Percentiles rank a stretch among this genome's conserved stretches.
phyloP scores from a whole-genome alignment of 768 basidiomycete genomes.

The Xerocomellus chrysenteron region DNA sequence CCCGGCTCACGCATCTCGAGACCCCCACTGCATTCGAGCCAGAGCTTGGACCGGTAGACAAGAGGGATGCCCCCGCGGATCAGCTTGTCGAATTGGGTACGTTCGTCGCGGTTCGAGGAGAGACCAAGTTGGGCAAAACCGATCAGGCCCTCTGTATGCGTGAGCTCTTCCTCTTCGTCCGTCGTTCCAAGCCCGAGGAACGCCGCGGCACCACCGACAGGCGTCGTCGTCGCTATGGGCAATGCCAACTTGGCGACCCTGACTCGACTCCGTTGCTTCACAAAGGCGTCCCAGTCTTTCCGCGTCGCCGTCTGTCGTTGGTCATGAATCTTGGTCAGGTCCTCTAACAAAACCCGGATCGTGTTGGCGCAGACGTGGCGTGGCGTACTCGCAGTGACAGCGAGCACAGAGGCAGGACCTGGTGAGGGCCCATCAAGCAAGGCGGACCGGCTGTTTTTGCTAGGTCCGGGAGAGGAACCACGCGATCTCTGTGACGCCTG shows the following conservation, averaged over 20 bases:
- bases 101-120: slow-evolving; percentile 66
- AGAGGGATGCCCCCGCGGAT: slow-evolving; percentile 88
- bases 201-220: slow-evolving; percentile 53
- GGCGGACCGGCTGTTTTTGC: slow-evolving; percentile 44
- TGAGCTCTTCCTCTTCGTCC: slow-evolving; percentile 69
- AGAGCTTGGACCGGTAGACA: slow-evolving; percentile 81
- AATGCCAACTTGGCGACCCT: slow-evolving; percentile 28
- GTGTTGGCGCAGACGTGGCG: slow-evolving; percentile 75
- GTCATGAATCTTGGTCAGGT: slow-evolving; percentile 83
- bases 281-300: slow-evolving; percentile 87
- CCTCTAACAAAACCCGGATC: slow-evolving; percentile 67
- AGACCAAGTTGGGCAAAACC: slow-evolving; percentile 88
- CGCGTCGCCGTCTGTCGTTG: slow-evolving; percentile 64
- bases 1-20: slow-evolving; percentile 92
- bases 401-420: slow-evolving; percentile 50
- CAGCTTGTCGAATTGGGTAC: slow-evolving; percentile 75
- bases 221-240: slow-evolving; percentile 15
- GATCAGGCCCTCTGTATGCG: slow-evolving; percentile 82
- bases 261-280: slow-evolving; percentile 62
- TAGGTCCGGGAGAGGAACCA: slow-evolving; percentile 48
- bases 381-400: slow-evolving; percentile 60
- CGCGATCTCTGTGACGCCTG: slow-evolving; percentile 33
- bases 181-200: slow-evolving; percentile 66
- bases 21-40: slow-evolving; percentile 92
- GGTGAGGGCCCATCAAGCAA: slow-evolving; percentile 22